These are phyloP conservation scores for Effrenium voratum DNA, from an alignment of 73 alveolate genomes.

Conservation along the genomic window DNA sequence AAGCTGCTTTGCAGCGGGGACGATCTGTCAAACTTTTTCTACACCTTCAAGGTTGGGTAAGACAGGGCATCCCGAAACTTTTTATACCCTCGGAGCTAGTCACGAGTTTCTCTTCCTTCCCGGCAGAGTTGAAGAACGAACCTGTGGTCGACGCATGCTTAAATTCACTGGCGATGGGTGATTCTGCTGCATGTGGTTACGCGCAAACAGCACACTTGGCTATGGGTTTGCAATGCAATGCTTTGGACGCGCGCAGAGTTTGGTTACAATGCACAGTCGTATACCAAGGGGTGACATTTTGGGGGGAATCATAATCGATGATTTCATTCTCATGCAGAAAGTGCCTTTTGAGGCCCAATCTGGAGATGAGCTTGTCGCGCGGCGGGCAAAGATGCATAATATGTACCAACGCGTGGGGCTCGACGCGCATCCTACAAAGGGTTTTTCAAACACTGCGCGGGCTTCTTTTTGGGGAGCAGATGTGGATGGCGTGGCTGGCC, in stretches of 20 bases:
- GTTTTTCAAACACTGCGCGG: not conserved
- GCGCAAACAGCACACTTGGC: not conserved
- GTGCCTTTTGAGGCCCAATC: not conserved
- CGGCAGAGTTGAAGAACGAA: not conserved
- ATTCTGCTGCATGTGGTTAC: slow-evolving; percentile 5
- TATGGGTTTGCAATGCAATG: not conserved
- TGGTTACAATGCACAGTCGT: not conserved
- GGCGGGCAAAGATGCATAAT: not conserved
- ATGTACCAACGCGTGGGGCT: not conserved
- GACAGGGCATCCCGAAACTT: not conserved
- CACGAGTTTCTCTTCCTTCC: not conserved
- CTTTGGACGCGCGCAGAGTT: not conserved
- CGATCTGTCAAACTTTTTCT: slow-evolving; percentile 2
- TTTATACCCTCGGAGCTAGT: no score
- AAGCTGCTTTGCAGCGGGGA: not conserved
- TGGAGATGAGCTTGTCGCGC: not conserved
- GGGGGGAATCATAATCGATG: not conserved
- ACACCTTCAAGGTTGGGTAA: not conserved
- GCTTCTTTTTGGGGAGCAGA: no score
- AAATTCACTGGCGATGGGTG: not conserved
- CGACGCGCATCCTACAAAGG: no score
- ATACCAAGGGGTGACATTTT: not conserved
- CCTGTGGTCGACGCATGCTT: not conserved
- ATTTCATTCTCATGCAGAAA: not conserved
- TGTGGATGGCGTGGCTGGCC: not conserved